Percentiles rank a stretch among this genome's conserved stretches.
phyloP scores from a whole-genome alignment of 2,329 filamentous ascomycete species.

The Penicillium griseofulvum region DNA sequence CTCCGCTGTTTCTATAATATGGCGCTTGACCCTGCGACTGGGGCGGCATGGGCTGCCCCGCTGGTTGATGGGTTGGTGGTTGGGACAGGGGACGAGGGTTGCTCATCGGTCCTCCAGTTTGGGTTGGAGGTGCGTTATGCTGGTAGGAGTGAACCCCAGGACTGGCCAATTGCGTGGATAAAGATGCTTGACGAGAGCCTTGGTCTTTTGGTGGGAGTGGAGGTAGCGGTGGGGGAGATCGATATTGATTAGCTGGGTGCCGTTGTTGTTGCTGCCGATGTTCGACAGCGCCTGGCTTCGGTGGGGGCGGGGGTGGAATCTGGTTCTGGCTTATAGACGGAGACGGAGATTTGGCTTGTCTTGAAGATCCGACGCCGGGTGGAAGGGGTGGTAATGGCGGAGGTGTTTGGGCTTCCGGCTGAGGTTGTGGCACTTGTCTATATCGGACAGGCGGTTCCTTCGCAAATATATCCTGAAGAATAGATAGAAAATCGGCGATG shows the following conservation, averaged over 20 bases:
- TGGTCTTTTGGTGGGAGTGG: conserved; percentile 40
- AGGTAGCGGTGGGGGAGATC: conserved; percentile 35
- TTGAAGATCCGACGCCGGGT: conserved; percentile 54
- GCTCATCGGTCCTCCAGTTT: background rate
- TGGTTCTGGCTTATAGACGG: conserved; percentile 19
- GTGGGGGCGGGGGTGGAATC: conserved; percentile 37
- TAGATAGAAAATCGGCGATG: conserved; percentile 75
- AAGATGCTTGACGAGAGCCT: conserved; percentile 15
- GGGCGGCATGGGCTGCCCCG: conserved; percentile 7
- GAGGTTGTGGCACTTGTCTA: conserved; percentile 47
- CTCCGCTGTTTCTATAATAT: conserved; percentile 6
- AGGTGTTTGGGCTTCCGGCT: conserved; percentile 43
- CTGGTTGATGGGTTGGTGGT: conserved; percentile 1
- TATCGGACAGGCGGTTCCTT: conserved; percentile 91
- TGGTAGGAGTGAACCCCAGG: conserved; percentile 19
- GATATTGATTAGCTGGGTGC: conserved; percentile 27
- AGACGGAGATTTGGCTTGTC: conserved; percentile 29
- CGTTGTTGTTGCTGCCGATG: conserved; percentile 11
- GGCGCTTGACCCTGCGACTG: background rate
- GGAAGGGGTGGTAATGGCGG: conserved; percentile 72
- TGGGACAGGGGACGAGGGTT: conserved; percentile 1
- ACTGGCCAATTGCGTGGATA: conserved; percentile 11
- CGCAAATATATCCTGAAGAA: conserved; percentile 82
- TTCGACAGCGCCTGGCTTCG: conserved; percentile 33
- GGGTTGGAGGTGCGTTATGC: conserved; percentile 15